Conservation (phyloP, 1,284 basidiomycete genomes). For the Kwoniella shivajii region DNA sequence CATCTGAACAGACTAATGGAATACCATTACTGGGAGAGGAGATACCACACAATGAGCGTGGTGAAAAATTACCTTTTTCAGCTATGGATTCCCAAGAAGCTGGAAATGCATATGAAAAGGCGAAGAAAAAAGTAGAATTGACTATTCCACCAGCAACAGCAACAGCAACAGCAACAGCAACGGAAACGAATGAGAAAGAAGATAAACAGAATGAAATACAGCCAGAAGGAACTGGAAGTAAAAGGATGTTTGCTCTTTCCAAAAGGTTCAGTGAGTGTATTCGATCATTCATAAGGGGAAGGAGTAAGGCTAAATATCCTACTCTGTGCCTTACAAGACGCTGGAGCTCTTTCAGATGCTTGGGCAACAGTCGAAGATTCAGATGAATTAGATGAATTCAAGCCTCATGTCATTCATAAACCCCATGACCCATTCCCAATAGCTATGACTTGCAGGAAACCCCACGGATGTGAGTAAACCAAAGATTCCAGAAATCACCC, state of each 20-base stretch:
- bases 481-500: not conserved
- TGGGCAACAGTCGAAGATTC: conserved; percentile 58
- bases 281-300: not conserved
- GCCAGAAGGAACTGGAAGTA: conserved; percentile 44
- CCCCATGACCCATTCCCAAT: conserved; percentile 69
- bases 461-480: conserved; percentile 60
- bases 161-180: not conserved
- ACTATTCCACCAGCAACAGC: not conserved
- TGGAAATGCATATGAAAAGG: conserved; percentile 10
- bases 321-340: conserved; percentile 34
- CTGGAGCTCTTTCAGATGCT: conserved; percentile 56
- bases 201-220: conserved; percentile 26
- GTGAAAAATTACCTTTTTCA: conserved; percentile 13
- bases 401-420: conserved; percentile 62
- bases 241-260: conserved; percentile 50
- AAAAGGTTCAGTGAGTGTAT: conserved; percentile 49
- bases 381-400: conserved; percentile 57
- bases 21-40: not conserved
- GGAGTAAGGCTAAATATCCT: not conserved
- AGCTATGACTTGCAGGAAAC: conserved; percentile 69
- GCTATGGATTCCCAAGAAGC: conserved; percentile 12
- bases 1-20: not conserved
- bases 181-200: not conserved
- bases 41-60: not conserved
- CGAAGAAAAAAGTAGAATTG: conserved; percentile 14